Base-by-base conservation (phyloP, 1,139 yeast genomes). In the Ogataea hybrid region DNA sequence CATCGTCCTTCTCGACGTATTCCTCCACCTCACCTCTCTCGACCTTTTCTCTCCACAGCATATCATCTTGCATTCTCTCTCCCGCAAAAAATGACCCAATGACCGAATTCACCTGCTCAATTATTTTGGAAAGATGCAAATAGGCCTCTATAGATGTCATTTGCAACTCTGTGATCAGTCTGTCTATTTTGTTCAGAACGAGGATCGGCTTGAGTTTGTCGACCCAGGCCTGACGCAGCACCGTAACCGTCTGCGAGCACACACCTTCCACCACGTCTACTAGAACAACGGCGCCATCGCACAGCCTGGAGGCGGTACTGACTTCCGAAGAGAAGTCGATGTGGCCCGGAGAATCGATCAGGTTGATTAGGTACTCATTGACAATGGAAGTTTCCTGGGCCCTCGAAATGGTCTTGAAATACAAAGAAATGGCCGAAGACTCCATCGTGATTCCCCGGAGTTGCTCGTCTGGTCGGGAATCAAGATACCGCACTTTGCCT, bases 251-350 rank as follows among this genome's bases (percentile, higher is more conserved):
- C 61, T 92, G 98, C 0, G 96, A 89, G 58, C 97, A 89, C 0
- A 94, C 97, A 25, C 99, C 99, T 65, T 94, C 99, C 3, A 94
- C 96, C 2, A 87, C 97, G 63, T 92, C 98, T 1, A 94, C 96
- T 16, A 94, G 70, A 0, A 94, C 94, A 5, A 94, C 84, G 0
- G 97, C 97, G 28, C 97, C 97, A 61, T 94, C 99, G 66, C 97
- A 94, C 37, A 94, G 69, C 58, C 98, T 73, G 2, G 97, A 88
- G 0, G 97, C 95, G 0, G 96, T 86, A 12, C 96, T 86, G 0
- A 94, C 98, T 60, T 94, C 99, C 6, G 95, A 84, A 1, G 96
- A 84, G 61, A 94, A 94, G 64, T 94, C 99, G 52, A 94, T 89
- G 59, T 94, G 99, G 8, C 99, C 99, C 0, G 99, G 99, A 0